These are phyloP conservation scores for Hordeum pubiflorum DNA, from an alignment of 202 grass and related monocot species.

Conservation along the genomic window DNA sequence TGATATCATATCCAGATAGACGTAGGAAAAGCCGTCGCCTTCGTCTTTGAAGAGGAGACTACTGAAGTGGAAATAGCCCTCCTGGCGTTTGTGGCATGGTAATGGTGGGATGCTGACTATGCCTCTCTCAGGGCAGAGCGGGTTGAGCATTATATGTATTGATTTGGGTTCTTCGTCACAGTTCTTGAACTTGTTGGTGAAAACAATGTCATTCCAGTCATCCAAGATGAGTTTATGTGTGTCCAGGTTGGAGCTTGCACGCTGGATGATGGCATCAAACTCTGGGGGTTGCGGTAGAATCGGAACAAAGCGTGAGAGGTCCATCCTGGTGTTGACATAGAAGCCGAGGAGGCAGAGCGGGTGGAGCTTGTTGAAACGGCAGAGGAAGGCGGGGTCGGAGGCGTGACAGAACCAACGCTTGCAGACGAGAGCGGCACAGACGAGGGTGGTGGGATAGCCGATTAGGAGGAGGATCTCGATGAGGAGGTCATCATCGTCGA, in stretches of 20 bases:
- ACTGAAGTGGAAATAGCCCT: neutral
- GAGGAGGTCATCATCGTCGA: neutral
- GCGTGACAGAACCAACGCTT: neutral
- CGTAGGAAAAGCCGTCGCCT: too few species aligned
- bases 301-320: neutral
- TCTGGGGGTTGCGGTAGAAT: neutral
- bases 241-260: neutral
- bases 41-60: neutral
- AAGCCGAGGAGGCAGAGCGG: neutral
- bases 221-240: neutral
- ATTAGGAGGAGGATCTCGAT: neutral
- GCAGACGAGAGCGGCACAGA: neutral
- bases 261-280: neutral
- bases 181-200: neutral
- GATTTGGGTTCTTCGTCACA: neutral
- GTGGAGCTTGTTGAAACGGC: neutral
- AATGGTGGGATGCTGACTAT: neutral
- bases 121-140: neutral
- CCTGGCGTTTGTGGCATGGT: neutral
- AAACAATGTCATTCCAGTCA: neutral
- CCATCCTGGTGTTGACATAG: neutral
- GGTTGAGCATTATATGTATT: neutral
- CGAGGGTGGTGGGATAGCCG: neutral
- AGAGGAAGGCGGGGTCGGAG: neutral
- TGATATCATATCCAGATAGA: neutral